These are phyloP conservation scores for Porcisia hertigi DNA, from an alignment of 208 protist genomes.

Conservation along the genomic window DNA sequence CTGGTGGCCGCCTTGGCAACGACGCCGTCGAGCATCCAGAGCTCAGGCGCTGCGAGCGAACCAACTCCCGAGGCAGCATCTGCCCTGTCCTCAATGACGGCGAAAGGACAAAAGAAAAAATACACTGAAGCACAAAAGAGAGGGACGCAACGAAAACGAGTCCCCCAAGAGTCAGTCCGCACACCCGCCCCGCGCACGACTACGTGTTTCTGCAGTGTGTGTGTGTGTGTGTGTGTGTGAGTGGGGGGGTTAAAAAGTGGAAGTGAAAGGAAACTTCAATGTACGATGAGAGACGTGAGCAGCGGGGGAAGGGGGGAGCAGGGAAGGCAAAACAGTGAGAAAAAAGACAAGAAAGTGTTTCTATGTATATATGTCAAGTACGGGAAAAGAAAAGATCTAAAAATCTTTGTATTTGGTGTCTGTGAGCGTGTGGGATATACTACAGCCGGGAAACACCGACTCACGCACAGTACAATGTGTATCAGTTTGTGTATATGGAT, in stretches of 20 bases:
- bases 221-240: too few species aligned
- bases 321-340: neutral
- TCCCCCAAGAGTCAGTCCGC: neutral
- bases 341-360: neutral
- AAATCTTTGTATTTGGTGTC: neutral
- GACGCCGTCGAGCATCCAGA: conserved; percentile 2
- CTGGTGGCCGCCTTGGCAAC: conserved; percentile 1
- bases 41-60: conserved; percentile 25
- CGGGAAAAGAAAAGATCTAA: neutral
- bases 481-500: neutral
- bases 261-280: neutral
- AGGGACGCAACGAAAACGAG: neutral
- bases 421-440: neutral
- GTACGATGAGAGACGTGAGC: neutral
- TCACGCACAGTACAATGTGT: neutral
- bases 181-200: neutral
- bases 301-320: too few species aligned
- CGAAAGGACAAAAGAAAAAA: neutral
- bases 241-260: too few species aligned
- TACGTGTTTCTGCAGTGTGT: neutral
- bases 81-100: neutral
- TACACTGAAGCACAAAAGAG: neutral
- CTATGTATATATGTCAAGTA: neutral
- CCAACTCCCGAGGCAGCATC: conserved; percentile 43
- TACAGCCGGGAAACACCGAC: neutral